Percentiles rank a stretch among this genome's conserved stretches.
Conservation (phyloP, 1,284 basidiomycete genomes). For the Ganoderma multipileum region DNA sequence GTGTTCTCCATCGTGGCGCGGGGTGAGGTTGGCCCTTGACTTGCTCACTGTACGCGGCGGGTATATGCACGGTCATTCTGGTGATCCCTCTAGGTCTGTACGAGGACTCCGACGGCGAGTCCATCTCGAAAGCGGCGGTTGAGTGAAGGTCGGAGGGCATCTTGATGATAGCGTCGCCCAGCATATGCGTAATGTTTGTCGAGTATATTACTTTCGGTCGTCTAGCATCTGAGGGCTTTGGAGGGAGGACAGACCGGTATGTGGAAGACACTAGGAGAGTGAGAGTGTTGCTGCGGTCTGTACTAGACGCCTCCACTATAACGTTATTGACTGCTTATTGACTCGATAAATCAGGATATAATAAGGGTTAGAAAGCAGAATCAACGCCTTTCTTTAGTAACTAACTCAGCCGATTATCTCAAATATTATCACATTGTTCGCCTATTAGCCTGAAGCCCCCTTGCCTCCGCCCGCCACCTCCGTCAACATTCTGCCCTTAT, state of each 20-base stretch:
- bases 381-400: too few relatives aligned
- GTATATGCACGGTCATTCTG: conserved; percentile 56
- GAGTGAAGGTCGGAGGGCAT: conserved; percentile 42
- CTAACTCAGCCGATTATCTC: too few relatives aligned
- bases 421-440: neutral
- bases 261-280: neutral
- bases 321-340: too few relatives aligned
- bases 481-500: neutral
- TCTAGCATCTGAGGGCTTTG: neutral
- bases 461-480: neutral
- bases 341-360: too few relatives aligned
- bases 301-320: too few relatives aligned
- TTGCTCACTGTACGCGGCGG: conserved; percentile 44
- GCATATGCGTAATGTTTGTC: conserved; percentile 27
- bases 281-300: neutral
- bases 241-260: neutral
- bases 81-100: conserved; percentile 43
- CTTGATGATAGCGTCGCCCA: conserved; percentile 34
- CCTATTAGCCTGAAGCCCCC: neutral
- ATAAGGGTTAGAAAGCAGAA: too few relatives aligned
- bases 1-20: conserved; percentile 76
- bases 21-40: conserved; percentile 34
- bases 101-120: conserved; percentile 23
- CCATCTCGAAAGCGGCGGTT: conserved; percentile 32
- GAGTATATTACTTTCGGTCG: neutral